Base-by-base conservation (phyloP, 371 early-diverging fungal genomes). In the Mortierella sp. region DNA sequence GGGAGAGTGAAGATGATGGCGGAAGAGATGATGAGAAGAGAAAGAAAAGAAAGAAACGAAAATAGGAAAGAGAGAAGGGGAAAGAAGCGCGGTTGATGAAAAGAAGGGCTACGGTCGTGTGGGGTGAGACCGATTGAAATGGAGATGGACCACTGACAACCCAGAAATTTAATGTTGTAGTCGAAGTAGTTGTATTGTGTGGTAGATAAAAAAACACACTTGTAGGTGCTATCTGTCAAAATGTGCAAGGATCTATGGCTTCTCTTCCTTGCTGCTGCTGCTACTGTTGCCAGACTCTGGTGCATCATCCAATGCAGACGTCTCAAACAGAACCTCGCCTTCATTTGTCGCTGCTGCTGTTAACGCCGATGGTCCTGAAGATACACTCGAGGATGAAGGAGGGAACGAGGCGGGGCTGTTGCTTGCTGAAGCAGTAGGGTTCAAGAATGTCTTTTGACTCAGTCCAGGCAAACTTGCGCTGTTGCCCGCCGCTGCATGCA, bases 401-500 rank as follows among this genome's bases (percentile, higher is more conserved):
- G 46, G 71, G 41, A 44, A 74, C 56, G 29, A 16, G 27, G 58
- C 43, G 4, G 74, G 72, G 48, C 44, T 54, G 44, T n/a, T 41
- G 21, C 63, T 63, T 43, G 75, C 78, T 14, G 78, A 83, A 54
- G 79, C 44, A 56, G 68, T 75, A 27, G 83, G 49, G 18, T 78
- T 78, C 68, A 78, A 54, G 35, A 82, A 78, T 8, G 79, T 46
- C 48, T 76, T 70, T 71, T 70, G 70, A 43, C 76, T 76, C 71
- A 76, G 29, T 76, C 76, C 76, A 27, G 76, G 76, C 21, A 76
- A 71, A 43, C 76, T 76, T 4, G 77, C 58, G 48, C 68, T 83
- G 70, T 75, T 82, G 24, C 80, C 83, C 58, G 80, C 80, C 10
- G 84, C 84, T 16, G 86, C 80, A 48, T 85, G 78, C 72, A 92